Percentiles rank a stretch among this genome's conserved stretches.
These are phyloP conservation scores for Naganishia liquefaciens DNA, from an alignment of 1,284 basidiomycete species.

Conservation along the genomic window DNA sequence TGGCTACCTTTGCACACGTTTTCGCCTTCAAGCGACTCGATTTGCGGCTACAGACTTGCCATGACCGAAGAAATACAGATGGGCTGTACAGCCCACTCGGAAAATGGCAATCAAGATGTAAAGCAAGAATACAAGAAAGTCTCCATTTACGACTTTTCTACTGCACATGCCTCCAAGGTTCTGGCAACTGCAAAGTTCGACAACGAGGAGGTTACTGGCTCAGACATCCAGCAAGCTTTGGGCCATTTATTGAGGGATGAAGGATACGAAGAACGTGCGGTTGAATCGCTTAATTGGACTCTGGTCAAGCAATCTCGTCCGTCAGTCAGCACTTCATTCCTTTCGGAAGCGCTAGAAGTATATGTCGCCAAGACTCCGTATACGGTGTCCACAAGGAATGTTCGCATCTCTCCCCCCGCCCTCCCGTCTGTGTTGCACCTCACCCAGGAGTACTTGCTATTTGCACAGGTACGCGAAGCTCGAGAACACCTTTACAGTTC, in stretches of 20 bases:
- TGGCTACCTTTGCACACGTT: neutral
- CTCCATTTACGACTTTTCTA: conserved; percentile 9
- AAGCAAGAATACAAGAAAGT: neutral
- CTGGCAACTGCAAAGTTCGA: too few relatives aligned
- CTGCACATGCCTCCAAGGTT: neutral
- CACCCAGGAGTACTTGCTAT: neutral
- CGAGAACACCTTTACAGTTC: too few relatives aligned
- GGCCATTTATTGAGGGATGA: too few relatives aligned
- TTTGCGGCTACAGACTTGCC: neutral
- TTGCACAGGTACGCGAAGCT: conserved; percentile 1
- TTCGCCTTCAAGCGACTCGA: neutral
- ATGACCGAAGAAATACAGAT: neutral
- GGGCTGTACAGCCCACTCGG: too few relatives aligned
- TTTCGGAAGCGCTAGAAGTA: neutral
- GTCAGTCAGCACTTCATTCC: neutral
- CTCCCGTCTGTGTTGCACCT: neutral
- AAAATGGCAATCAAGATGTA: neutral
- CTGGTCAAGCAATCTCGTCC: too few relatives aligned
- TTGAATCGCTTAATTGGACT: too few relatives aligned
- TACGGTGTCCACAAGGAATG: neutral
- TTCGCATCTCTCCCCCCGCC: neutral
- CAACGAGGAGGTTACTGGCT: too few relatives aligned
- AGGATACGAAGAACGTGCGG: too few relatives aligned
- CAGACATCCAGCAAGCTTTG: too few relatives aligned
- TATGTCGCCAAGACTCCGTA: neutral